These are phyloP conservation scores for Ceratobasidium sp. DNA, from an alignment of 1,284 basidiomycete species.

Conservation along the genomic window DNA sequence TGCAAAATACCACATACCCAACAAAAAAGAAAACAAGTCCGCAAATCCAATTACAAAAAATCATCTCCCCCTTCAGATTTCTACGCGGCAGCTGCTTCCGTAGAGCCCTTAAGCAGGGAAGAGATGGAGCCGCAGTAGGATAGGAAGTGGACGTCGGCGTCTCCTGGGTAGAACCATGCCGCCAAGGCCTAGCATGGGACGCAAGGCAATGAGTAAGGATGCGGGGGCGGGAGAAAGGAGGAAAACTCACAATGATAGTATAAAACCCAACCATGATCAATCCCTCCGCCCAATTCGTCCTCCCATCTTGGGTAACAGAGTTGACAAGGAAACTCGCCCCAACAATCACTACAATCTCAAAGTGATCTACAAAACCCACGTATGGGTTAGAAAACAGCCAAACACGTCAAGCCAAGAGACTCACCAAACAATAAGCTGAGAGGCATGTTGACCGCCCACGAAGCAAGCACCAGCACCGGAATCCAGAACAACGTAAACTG, in stretches of 20 bases:
- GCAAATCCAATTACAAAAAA: neutral
- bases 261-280: conserved; percentile 43
- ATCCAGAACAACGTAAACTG: conserved; percentile 43
- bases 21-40: neutral
- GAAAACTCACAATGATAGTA: conserved; percentile 37
- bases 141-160: conserved; percentile 22
- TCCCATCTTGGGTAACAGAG: conserved; percentile 42
- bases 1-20: neutral
- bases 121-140: conserved; percentile 1
- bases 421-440: conserved; percentile 38
- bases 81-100: neutral
- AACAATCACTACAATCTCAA: conserved; percentile 39
- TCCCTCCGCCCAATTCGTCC: conserved; percentile 45
- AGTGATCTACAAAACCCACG: neutral
- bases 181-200: conserved; percentile 35
- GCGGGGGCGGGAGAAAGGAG: neutral
- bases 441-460: conserved; percentile 29
- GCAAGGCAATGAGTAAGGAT: neutral
- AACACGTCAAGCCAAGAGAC: too few species aligned
- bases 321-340: conserved; percentile 44
- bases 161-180: conserved; percentile 43
- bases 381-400: too few species aligned
- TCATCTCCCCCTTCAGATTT: neutral
- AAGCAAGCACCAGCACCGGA: conserved; percentile 25
- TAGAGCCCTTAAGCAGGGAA: neutral